A percentile compares a stretch with the other conserved stretches of the same genome.
Evolutionary conservation across 1,139 yeast species (phyloP).

Genomic region (Diutina mesorugosa): DNA sequence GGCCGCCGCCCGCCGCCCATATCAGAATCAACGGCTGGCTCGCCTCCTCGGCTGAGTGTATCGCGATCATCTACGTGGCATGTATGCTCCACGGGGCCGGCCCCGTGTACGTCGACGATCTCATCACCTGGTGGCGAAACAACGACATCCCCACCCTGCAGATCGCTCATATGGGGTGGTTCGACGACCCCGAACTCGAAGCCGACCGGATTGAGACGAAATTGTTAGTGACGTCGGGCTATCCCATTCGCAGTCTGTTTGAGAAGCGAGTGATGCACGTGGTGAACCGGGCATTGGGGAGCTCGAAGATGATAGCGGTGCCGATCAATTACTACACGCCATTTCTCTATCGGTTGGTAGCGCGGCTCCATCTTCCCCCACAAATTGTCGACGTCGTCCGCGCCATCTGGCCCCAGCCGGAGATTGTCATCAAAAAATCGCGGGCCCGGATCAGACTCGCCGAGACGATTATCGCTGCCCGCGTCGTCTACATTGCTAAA

Average conservation of each 20-base stretch:
- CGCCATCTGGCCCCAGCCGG: neutral
- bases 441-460: neutral
- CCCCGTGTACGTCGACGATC: neutral
- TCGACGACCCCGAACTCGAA: neutral
- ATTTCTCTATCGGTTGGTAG: neutral
- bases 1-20: neutral
- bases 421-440: neutral
- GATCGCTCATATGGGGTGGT: neutral
- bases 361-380: neutral
- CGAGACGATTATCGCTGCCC: neutral
- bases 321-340: neutral
- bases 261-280: neutral
- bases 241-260: neutral
- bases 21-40: no score
- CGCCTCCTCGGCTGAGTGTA: no score
- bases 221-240: neutral
- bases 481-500: neutral
- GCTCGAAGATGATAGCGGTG: neutral
- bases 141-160: neutral
- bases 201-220: neutral
- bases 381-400: neutral
- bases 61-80: neutral
- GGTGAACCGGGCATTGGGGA: neutral
- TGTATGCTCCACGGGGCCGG: neutral
- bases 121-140: neutral